Percentiles rank a stretch among this genome's conserved stretches.
Evolutionary conservation across 2,329 filamentous ascomycete species (phyloP).

Genomic region (Verticillium dahliae): DNA sequence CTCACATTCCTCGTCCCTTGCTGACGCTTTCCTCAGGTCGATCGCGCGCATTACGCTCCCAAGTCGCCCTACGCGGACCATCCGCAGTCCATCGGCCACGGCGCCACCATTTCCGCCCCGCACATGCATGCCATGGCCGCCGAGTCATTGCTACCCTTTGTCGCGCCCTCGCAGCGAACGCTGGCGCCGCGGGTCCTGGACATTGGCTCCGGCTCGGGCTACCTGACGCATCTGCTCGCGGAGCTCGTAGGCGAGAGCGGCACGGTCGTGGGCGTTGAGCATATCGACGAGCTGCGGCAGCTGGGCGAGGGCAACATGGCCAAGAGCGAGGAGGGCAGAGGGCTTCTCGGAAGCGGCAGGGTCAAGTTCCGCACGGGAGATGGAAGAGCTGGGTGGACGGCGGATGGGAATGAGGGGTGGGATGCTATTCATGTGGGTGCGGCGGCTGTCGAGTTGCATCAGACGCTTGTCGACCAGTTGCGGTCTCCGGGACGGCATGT

Average conservation of each 20-base stretch:
- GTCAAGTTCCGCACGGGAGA: conserved; percentile 73
- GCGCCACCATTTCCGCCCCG: conserved; percentile 51
- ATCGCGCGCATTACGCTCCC: conserved; percentile 79
- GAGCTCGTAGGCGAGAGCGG: conserved; percentile 56
- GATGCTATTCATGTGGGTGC: conserved; percentile 96
- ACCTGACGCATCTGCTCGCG: conserved; percentile 82
- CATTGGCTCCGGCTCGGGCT: conserved; percentile 71
- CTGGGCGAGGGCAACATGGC: conserved; percentile 59
- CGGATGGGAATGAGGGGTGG: conserved; percentile 54
- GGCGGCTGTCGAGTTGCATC: conserved; percentile 67
- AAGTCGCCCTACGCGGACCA: conserved; percentile 58
- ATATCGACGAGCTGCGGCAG: conserved; percentile 58
- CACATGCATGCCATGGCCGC: conserved; percentile 55
- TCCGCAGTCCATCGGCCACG: conserved; percentile 48
- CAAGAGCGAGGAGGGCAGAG: conserved; percentile 52
- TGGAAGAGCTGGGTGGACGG: conserved; percentile 59
- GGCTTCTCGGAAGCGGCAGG: conserved; percentile 54
- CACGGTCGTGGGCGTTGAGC: conserved; percentile 66
- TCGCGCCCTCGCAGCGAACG: conserved; percentile 26
- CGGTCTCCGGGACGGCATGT: conserved; percentile 62
- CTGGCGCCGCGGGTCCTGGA: conserved; percentile 56
- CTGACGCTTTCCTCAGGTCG: conserved; percentile 51
- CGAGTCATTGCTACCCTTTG: conserved; percentile 39
- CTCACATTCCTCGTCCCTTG: neutral
- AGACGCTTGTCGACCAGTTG: conserved; percentile 69